These are phyloP conservation scores for Eucalyptus albens DNA, from an alignment of 345 rosid genomes.

Conservation along the genomic window DNA sequence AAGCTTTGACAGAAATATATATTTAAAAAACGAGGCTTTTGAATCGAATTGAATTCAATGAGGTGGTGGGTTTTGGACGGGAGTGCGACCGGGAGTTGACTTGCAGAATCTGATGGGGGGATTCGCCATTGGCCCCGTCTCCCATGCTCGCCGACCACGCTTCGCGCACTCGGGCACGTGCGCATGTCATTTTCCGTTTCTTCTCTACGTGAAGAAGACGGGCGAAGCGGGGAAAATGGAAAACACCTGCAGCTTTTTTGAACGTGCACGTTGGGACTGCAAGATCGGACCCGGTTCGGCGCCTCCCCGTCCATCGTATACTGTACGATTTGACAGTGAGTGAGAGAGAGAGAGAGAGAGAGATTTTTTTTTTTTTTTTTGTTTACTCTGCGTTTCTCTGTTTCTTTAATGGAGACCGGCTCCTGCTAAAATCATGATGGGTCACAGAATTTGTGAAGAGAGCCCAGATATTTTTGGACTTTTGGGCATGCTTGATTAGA, in stretches of 20 bases:
- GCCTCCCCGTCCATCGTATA: not conserved
- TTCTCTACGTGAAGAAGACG: not conserved
- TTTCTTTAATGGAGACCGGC: not conserved
- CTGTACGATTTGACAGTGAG: not conserved
- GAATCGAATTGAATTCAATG: not conserved
- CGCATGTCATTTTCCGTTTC: not conserved
- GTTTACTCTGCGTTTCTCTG: not conserved
- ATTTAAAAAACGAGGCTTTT: not conserved
- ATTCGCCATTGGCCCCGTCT: not conserved
- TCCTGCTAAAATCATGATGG: not conserved
- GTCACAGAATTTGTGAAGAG: not conserved
- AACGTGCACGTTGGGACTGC: not conserved
- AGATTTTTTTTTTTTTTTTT: not conserved
- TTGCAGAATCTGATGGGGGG: not conserved
- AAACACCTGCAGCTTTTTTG: not conserved
- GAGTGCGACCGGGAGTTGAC: not conserved
- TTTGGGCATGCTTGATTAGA: not conserved
- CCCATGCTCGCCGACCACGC: not conserved
- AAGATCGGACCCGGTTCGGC: not conserved
- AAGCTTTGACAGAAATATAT: not conserved
- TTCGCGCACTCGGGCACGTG: not conserved
- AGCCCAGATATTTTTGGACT: not conserved
- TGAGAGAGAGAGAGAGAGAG: not conserved
- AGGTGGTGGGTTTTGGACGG: not conserved
- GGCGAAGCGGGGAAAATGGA: not conserved